Evolutionary conservation across 2,329 filamentous ascomycete species (phyloP).

Genomic region (Erysiphe pulchra): DNA sequence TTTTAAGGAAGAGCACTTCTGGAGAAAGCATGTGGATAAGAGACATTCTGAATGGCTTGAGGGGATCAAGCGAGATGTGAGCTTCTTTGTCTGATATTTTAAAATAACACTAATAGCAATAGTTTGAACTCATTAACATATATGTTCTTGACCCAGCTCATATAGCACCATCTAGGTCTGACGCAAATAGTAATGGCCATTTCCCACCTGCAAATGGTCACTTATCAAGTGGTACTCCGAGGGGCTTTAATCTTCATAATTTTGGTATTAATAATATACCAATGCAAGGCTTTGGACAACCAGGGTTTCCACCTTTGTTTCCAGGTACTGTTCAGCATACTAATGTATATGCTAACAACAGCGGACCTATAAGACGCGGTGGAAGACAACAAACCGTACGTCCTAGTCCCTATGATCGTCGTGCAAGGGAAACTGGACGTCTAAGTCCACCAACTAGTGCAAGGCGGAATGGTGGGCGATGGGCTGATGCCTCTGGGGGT

Average conservation of each 20-base stretch:
- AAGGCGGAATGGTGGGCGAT: conserved; percentile 35
- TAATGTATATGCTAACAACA: conserved; percentile 24
- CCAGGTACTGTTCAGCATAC: conserved; percentile 18
- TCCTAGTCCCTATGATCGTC: conserved; percentile 49
- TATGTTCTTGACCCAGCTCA: conserved; percentile 89
- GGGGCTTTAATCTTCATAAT: conserved; percentile 69
- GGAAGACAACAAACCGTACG: conserved; percentile 32
- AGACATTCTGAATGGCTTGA: conserved; percentile 76
- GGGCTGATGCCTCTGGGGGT: conserved; percentile 46
- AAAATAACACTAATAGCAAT: conserved; percentile 13
- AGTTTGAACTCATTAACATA: conserved; percentile 77
- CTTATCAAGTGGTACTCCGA: conserved; percentile 56
- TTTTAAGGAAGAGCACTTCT: conserved; percentile 93
- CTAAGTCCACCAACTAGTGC: conserved; percentile 24
- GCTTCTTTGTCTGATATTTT: conserved; percentile 12
- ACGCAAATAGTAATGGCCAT: conserved; percentile 87
- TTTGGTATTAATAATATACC: conserved; percentile 33
- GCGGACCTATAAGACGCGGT: conserved; percentile 43
- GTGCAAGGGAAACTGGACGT: conserved; percentile 23
- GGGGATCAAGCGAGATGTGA: conserved; percentile 56
- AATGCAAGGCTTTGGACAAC: conserved; percentile 30
- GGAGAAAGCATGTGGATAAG: conserved; percentile 95
- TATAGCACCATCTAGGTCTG: conserved; percentile 76
- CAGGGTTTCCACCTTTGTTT: conserved; percentile 28
- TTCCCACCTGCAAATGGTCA: conserved; percentile 64